Percentiles rank a stretch among this genome's conserved stretches.
These are phyloP conservation scores for Backusella tarrabulga DNA, from an alignment of 192 early-diverging fungal genomes.

Conservation along the genomic window DNA sequence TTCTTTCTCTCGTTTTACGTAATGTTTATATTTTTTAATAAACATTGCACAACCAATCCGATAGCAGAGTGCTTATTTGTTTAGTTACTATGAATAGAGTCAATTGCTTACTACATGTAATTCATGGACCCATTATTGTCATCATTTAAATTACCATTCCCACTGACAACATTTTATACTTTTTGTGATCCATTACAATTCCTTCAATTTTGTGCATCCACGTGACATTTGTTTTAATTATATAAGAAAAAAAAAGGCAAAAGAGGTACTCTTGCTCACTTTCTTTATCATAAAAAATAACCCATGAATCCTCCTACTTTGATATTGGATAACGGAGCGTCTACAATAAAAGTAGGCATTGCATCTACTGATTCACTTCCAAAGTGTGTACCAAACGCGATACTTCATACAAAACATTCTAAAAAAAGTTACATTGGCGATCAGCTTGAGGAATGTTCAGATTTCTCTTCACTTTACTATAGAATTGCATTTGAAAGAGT, in stretches of 20 bases:
- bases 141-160: no score
- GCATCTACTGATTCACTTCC: constrained; percentile 32
- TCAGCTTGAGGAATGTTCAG: constrained; percentile 57
- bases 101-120: no score
- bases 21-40: no score
- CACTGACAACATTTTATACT: no score
- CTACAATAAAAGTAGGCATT: constrained; percentile 62
- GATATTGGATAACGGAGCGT: constrained; percentile 73
- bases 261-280: not conserved
- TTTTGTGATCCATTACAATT: no score
- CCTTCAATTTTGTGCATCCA: no score
- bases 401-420: constrained; percentile 55
- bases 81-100: no score
- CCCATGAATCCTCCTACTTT: constrained; percentile 33
- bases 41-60: no score
- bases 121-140: no score
- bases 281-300: not conserved
- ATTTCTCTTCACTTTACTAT: constrained; percentile 73
- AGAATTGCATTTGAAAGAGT: constrained; percentile 80
- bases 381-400: constrained; percentile 56
- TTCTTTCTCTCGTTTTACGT: no score
- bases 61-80: no score
- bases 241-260: not conserved
- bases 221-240: not conserved
- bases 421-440: constrained; percentile 65